A percentile compares a stretch with the other conserved stretches of the same genome.
These are phyloP conservation scores for Beauveria australis DNA, from an alignment of 2,329 filamentous ascomycete species.

Conservation along the genomic window DNA sequence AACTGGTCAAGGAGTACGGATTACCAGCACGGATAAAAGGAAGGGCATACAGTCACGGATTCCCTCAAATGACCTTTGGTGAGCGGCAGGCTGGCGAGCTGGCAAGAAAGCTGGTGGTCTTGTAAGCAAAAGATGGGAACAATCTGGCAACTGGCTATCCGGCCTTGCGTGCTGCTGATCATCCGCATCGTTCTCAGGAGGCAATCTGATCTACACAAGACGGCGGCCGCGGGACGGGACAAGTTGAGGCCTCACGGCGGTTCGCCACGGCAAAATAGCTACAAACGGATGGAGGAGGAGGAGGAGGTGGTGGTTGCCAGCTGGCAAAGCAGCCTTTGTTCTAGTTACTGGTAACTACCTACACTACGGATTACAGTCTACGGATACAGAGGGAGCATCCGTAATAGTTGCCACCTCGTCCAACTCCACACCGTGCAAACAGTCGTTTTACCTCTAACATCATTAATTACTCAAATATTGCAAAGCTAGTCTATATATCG, in stretches of 20 bases:
- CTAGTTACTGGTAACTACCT: too few species aligned
- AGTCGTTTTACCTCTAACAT: too few species aligned
- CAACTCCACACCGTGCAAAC: too few species aligned
- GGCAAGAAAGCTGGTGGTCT: neutral
- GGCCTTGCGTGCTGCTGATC: slow-evolving; percentile 1
- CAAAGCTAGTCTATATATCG: too few species aligned
- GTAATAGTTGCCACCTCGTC: neutral
- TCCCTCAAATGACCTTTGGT: neutral
- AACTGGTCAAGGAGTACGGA: neutral
- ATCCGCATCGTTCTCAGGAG: slow-evolving; percentile 6
- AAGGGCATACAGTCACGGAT: neutral
- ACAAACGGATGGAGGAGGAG: neutral
- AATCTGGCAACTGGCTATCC: neutral
- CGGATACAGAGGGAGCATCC: too few species aligned
- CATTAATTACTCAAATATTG: too few species aligned
- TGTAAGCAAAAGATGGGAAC: neutral
- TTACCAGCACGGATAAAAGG: neutral
- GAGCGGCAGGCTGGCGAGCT: neutral
- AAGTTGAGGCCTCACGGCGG: neutral
- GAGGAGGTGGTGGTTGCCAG: neutral
- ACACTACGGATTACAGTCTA: too few species aligned
- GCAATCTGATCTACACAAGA: slow-evolving; percentile 1
- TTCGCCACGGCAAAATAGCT: neutral
- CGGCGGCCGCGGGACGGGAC: neutral
- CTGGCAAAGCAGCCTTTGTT: neutral